Evolutionary conservation across 306 rosid genomes (phyloP), one percentile per base, ranked within the genome.

Genomic region (Clitoria ternatea): DNA sequence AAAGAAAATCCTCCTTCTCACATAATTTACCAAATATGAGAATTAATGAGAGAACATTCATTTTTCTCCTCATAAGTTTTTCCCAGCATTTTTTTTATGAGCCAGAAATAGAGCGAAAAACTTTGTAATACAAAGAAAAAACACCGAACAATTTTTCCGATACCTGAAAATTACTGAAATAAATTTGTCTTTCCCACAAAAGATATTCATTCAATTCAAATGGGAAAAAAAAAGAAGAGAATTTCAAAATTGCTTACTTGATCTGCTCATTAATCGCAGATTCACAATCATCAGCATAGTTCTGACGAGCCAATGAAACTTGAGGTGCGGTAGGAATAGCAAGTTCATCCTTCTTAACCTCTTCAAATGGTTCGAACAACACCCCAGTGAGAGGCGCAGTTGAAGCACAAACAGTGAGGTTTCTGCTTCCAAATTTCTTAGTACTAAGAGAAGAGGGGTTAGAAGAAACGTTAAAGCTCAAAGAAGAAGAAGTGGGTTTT

Each of bases 221-320:
- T n/a, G n/a, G 33, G 9, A 1, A 44, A 18, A 43, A 8, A 26
- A n/a, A 20, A 44, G 30, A 10, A 0, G 5, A 26, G n/a, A 29
- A 18, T 22, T 0, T 64, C 2, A 59, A 3, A 67, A 54, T 2
- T 6, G 78, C 74, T 66, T 18, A 85, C 86, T 85, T 85, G 1
- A 85, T 85, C 78, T 85, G 89, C 45, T 82, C 81, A 20, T 85
- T 85, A 63, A 79, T 79, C 0, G 61, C 86, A 37, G 81, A 55
- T 76, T 85, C 86, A 65, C 79, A 82, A 35, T 76, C 77, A 61
- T 59, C 69, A 13, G 10, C 48, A 33, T 69, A 85, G 14, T 29
- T 17, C 50, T 85, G 86, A 12, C 83, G 79, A 44, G 86, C 86
- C 63, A 82, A 2, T 13, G 89, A 85, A 69, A 79, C 86, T 2